Base-by-base conservation (phyloP, 805 yeast species). In the Candida nonsorbophila region DNA sequence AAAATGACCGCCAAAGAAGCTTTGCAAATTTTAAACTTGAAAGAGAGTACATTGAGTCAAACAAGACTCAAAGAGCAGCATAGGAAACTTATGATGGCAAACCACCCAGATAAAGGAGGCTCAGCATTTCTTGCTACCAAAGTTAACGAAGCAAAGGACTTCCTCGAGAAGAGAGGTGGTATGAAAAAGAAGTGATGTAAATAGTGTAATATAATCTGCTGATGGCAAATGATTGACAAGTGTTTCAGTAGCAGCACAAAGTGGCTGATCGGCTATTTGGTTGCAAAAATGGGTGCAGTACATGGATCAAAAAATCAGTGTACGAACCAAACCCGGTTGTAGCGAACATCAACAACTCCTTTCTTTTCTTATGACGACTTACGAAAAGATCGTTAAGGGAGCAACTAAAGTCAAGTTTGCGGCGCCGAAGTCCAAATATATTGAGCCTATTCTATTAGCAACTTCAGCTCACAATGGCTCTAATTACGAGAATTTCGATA, bases 41-140 rank as follows among this genome's bases (percentile, higher is more conserved):
- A 73, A 40, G 92, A 83, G 52, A 64, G 75, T 20, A 76, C 71
- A 14, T 58, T 78, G 47, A 67, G 74, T 23, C 77, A 74, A 55
- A 71, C 77, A 36, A 78, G 69, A 45, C 66, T 87, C 47, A 81
- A 82, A 50, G 86, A 80, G 38, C 79, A 77, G 36, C 95, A 88
- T 52, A 74, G 95, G 59, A 68, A 67, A 44, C 79, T 87, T 47
- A 84, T 88, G 92, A 58, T 85, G 58, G 73, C 82, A 28, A 88
- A 88, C 54, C 97, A 88, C 51, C 97, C 97, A 7, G 97, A 88
- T 62, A 83, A 79, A 51, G 96, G 96, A 19, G 97, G 97, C 2
- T 81, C 94, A 7, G 84, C 94, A 16, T 86, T 73, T 47, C 54
- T 88, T 55, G 95, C 97, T 26, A 79, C 88, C 34, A 88, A 88